phyloP scores from a whole-genome alignment of 2,329 filamentous ascomycete genomes.

The Alternaria sp. region DNA sequence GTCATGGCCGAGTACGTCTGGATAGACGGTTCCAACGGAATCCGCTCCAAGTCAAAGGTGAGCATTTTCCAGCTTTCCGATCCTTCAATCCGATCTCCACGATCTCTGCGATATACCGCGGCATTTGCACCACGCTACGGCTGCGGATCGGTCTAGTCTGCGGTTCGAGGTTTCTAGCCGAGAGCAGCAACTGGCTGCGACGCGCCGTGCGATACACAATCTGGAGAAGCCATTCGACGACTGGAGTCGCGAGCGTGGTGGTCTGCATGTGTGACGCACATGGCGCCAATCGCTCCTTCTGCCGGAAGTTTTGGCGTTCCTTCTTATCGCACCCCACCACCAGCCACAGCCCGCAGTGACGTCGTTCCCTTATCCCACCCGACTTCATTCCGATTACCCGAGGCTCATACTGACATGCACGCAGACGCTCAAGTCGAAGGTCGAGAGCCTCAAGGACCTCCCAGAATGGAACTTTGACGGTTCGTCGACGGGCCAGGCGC shows the following conservation, averaged over 20 bases:
- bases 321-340: conserved; percentile 47
- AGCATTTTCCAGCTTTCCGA: conserved; percentile 48
- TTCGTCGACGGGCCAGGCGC: conserved; percentile 89
- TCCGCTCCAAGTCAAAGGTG: conserved; percentile 96
- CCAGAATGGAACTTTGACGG: conserved; percentile 86
- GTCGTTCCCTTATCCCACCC: conserved; percentile 7
- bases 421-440: conserved; percentile 69
- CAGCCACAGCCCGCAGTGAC: conserved; percentile 27
- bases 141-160: conserved; percentile 6
- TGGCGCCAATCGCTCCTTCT: conserved; percentile 25
- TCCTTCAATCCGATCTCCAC: neutral
- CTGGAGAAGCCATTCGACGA: conserved; percentile 8
- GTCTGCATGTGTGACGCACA: conserved; percentile 28
- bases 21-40: conserved; percentile 83
- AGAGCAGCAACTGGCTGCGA: conserved; percentile 5
- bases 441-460: conserved; percentile 67
- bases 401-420: conserved; percentile 25
- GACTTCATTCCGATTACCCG: conserved; percentile 9
- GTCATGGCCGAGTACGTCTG: conserved; percentile 97
- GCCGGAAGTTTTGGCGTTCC: conserved; percentile 17
- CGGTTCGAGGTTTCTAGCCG: conserved; percentile 3
- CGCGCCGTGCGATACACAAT: conserved; percentile 11
- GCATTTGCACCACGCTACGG: conserved; percentile 12
- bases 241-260: conserved; percentile 14
- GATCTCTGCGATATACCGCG: conserved; percentile 3